These are phyloP conservation scores for Phaeotremella skinneri DNA, from an alignment of 768 basidiomycete genomes.

Conservation along the genomic window DNA sequence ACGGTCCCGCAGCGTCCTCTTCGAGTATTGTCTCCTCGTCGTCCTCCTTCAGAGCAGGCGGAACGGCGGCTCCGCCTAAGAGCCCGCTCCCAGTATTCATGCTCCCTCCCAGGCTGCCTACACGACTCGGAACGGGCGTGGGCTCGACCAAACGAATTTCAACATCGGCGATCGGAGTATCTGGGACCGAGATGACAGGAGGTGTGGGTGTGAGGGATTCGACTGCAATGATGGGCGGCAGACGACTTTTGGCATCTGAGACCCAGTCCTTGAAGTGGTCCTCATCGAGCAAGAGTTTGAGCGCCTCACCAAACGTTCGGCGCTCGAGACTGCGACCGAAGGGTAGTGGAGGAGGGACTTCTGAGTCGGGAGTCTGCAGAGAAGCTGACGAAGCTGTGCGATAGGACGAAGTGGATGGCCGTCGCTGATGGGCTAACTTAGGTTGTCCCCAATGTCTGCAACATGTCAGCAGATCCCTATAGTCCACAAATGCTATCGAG, in stretches of 20 bases:
- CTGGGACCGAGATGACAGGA: constrained; percentile 37
- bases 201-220: not conserved
- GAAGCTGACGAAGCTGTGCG: constrained; percentile 29
- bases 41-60: constrained; percentile 27
- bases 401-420: constrained; percentile 19
- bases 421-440: constrained; percentile 12
- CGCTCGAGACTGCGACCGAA: constrained; percentile 17
- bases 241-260: constrained; percentile 34
- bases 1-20: constrained; percentile 10
- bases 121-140: constrained; percentile 49
- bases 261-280: constrained; percentile 47
- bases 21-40: constrained; percentile 20
- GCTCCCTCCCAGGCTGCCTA: constrained; percentile 45
- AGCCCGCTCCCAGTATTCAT: constrained; percentile 24
- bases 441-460: constrained; percentile 29
- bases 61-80: constrained; percentile 13
- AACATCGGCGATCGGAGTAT: constrained; percentile 38
- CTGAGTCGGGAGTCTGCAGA: constrained; percentile 20
- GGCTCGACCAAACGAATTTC: constrained; percentile 49
- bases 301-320: constrained; percentile 35
- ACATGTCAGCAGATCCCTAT: not conserved
- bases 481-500: too few relatives aligned
- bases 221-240: constrained; percentile 5
- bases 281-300: constrained; percentile 36
- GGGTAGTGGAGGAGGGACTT: constrained; percentile 12